Base-by-base conservation (phyloP, 352 stramenopile genomes). In the Pythium scleroteichum region DNA sequence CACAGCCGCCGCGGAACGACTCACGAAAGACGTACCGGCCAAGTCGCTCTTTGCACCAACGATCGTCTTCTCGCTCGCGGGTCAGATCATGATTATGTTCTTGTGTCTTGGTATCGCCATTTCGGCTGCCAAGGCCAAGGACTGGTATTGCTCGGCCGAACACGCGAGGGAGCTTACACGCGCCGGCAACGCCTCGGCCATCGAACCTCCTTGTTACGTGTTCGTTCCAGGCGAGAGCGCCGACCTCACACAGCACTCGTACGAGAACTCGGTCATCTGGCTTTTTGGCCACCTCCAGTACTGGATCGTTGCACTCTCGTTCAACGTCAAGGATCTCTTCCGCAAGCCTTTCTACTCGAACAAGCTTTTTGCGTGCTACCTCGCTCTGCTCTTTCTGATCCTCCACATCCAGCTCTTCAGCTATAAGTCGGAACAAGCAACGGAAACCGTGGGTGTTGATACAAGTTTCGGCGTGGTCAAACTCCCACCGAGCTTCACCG, bases 231-330 rank as follows among this genome's bases (percentile, higher is more conserved):
- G 76, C 2, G 65, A 76, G 27, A 73, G 73, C 9, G 69, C 62
- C 3, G 76, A 90, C 29, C 52, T 90, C 29, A 93, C 81, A 17
- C 66, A 76, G 29, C 67, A 89, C 61, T 89, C 84, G 56, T 90
- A 87, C 68, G 84, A 93, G 54, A 87, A 89, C 74, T 85, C 70
- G 49, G 77, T 91, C 8, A 33, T 92, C 6, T 94, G 84, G 84
- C 75, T 88, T 27, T 89, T 90, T 39, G 84, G 84, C 1, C 82
- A 94, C 62, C 24, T 89, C 35, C 80, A 91, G 67, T 94, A 90
- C 62, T 87, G 78, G 72, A 77, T 90, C 55, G 76, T 85, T 8
- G 84, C 80, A 2, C 52, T 90, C 16, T 71, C 71, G 10, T 82
- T 94, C 56, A 94, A 94, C 57, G 32, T 81, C 13, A 68, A 76